phyloP scores from a whole-genome alignment of 1,139 yeast species.

The Lodderomyces metapsilosis region DNA sequence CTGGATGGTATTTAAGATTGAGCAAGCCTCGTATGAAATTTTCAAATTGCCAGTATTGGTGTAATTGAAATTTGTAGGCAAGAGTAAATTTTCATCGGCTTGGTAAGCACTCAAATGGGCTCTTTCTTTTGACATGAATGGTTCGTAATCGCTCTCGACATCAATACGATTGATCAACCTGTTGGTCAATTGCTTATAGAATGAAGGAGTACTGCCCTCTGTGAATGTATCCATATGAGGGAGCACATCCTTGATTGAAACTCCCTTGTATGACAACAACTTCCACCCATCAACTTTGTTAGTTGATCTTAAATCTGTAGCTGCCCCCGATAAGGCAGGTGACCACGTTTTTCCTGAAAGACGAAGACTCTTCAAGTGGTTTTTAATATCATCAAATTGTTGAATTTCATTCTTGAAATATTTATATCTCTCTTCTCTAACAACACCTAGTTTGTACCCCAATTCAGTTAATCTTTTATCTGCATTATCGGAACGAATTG shows the following conservation, averaged over 20 bases:
- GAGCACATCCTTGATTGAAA: constrained; percentile 27
- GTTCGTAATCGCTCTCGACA: constrained; percentile 80
- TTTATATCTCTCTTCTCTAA: constrained; percentile 58
- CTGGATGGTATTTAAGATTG: constrained; percentile 66
- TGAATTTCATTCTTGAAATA: constrained; percentile 45
- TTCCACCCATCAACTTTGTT: constrained; percentile 46
- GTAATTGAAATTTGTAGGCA: constrained; percentile 71
- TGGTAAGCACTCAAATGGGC: constrained; percentile 73
- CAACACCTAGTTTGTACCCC: constrained; percentile 70
- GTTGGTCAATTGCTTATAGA: constrained; percentile 36
- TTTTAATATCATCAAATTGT: constrained; percentile 44
- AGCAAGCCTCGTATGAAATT: constrained; percentile 74
- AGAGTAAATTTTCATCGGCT: constrained; percentile 71
- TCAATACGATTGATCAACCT: constrained; percentile 63
- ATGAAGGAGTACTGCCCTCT: constrained; percentile 18
- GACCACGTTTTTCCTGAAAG: constrained; percentile 66
- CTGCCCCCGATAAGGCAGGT: constrained; percentile 48
- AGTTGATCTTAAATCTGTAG: constrained; percentile 33
- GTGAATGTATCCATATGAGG: constrained; percentile 29
- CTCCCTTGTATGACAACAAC: constrained; percentile 39
- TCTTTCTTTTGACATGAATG: constrained; percentile 72
- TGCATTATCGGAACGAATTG: constrained; percentile 92
- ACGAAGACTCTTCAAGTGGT: constrained; percentile 43
- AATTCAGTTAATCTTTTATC: constrained; percentile 73
- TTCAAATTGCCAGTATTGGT: constrained; percentile 40